These are phyloP conservation scores for Mycena alexandri DNA, from an alignment of 768 basidiomycete species.

Conservation along the genomic window DNA sequence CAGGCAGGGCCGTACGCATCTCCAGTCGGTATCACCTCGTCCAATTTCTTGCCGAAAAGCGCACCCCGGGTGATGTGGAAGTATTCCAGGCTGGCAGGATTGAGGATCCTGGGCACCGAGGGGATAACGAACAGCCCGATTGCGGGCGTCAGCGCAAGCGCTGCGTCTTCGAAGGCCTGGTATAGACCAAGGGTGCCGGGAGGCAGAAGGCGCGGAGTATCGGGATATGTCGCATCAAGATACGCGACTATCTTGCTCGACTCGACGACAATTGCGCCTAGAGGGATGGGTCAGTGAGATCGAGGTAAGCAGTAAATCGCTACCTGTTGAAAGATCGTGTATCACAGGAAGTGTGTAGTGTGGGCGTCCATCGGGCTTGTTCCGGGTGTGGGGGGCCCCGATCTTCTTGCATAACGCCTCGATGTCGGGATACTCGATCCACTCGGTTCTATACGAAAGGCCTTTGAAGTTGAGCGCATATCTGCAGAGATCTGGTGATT, in stretches of 20 bases:
- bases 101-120: slow-evolving; percentile 39
- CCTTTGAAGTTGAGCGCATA: slow-evolving; percentile 37
- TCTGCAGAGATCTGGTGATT: background rate
- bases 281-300: background rate
- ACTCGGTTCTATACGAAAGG: slow-evolving; percentile 51
- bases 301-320: background rate
- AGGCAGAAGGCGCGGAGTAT: slow-evolving; percentile 48
- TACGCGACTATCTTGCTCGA: slow-evolving; percentile 56
- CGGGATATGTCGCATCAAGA: slow-evolving; percentile 57
- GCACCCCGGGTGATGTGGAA: slow-evolving; percentile 48
- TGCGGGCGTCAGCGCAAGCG: background rate
- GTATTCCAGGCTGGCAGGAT: slow-evolving; percentile 46
- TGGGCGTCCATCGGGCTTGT: slow-evolving; percentile 40
- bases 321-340: slow-evolving; percentile 53
- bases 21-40: background rate
- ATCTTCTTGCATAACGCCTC: slow-evolving; percentile 43
- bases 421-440: slow-evolving; percentile 60
- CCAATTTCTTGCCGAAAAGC: background rate
- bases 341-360: slow-evolving; percentile 56
- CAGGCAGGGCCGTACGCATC: background rate
- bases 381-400: slow-evolving; percentile 45
- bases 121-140: slow-evolving; percentile 35
- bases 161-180: slow-evolving; percentile 27
- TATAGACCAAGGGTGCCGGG: slow-evolving; percentile 38
- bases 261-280: slow-evolving; percentile 47